A percentile compares a stretch with the other conserved stretches of the same genome.
Evolutionary conservation across 805 yeast species (phyloP).

Genomic region (Nakazawaea laoshanensis): DNA sequence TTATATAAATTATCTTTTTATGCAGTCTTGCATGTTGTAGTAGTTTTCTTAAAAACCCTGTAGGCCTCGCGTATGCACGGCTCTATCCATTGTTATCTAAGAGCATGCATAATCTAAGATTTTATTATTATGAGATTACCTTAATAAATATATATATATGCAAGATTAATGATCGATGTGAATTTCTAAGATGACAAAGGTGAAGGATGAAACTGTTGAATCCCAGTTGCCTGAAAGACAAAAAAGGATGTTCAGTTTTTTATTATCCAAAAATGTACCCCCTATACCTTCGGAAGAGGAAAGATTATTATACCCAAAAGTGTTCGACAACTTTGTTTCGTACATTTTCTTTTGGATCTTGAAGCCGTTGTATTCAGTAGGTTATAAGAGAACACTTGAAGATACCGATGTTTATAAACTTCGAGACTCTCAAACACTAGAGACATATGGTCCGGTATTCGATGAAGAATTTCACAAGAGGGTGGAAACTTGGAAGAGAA

Average conservation of each 20-base stretch:
- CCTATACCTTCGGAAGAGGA: slow-evolving; percentile 34
- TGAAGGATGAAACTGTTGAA: too few species aligned
- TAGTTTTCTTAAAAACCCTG: slow-evolving; percentile 11
- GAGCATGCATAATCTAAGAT: too few species aligned
- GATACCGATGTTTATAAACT: slow-evolving; percentile 53
- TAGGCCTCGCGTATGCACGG: too few species aligned
- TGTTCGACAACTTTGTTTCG: slow-evolving; percentile 27
- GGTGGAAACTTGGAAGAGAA: slow-evolving; percentile 19
- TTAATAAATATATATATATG: too few species aligned
- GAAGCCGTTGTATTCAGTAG: slow-evolving; percentile 51
- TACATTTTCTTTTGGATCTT: slow-evolving; percentile 58
- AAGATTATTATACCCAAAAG: slow-evolving; percentile 27
- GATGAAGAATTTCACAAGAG: slow-evolving; percentile 17
- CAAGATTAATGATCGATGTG: too few species aligned
- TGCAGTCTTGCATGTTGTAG: too few species aligned
- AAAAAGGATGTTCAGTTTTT: slow-evolving; percentile 23
- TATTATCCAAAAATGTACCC: slow-evolving; percentile 31
- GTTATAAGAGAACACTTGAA: slow-evolving; percentile 63
- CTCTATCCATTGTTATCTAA: too few species aligned
- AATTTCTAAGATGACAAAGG: too few species aligned
- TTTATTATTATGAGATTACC: too few species aligned
- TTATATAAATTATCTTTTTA: too few species aligned
- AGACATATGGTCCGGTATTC: slow-evolving; percentile 28
- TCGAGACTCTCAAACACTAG: slow-evolving; percentile 32
- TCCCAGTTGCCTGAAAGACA: too few species aligned